Base-by-base conservation (phyloP, 345 rosid genomes). In the Diplotaxis tenuifolia region DNA sequence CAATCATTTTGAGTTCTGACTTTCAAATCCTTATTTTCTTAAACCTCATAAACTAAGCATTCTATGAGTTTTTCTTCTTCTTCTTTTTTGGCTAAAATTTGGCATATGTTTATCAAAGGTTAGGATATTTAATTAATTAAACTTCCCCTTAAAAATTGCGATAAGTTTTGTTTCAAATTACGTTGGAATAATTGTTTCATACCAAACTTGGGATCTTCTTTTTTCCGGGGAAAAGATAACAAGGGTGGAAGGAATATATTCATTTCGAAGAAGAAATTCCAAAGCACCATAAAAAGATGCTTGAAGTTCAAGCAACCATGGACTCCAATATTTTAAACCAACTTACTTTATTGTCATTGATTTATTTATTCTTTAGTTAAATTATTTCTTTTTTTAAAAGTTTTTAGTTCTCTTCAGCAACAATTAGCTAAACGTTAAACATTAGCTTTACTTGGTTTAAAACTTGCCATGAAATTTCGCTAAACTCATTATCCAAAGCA, bases 221-320 rank as follows among this genome's bases (percentile, higher is more conserved):
- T 53, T 10, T 47, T 59, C 22, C 54, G 63, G 64, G 50, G 15
- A 70, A 77, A 77, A 77, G 73, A 77, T 71, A 66, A n/a, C n/a
- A n/a, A 71, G 76, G 76, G 77, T 74, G 72, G 55, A 75, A 76
- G 79, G 96, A 91, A 91, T 86, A 91, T 91, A 84, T 91, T 93
- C 92, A 84, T 82, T 81, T 76, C 23, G 54, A 66, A 75, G 91
- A 83, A 92, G 86, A 87, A 86, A 84, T 86, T 86, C 76, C 58
- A 66, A 68, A 81, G 85, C 86, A 80, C 56, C 61, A 76, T 79
- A 82, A 86, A 84, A 87, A 87, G 98, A 90, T 86, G 93, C 93
- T 90, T 91, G 87, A 84, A 84, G 76, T 70, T 88, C 87, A 91
- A 93, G 98, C 97, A 82, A 88, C 82, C 85, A 70, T 83, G 79